A percentile compares a stretch with the other conserved stretches of the same genome.
Conservation (phyloP, 352 stramenopile genomes). For the Pythium periplocum region DNA sequence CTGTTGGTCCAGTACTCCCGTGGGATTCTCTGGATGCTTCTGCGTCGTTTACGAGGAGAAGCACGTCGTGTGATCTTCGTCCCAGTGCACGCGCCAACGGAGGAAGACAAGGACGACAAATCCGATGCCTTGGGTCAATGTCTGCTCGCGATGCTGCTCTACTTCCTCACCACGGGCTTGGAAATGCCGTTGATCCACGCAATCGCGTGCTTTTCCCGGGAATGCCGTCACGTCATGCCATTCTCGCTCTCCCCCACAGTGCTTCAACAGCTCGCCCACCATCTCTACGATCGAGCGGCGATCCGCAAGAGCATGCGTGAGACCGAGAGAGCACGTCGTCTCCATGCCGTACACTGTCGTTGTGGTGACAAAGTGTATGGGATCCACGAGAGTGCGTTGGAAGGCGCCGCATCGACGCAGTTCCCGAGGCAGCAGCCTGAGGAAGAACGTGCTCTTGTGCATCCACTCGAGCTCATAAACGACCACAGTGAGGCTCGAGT, state of each 20-base stretch:
- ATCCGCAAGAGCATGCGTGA: background rate
- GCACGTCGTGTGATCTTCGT: background rate
- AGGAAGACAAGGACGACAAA: background rate
- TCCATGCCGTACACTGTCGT: slow-evolving; percentile 26
- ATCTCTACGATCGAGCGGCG: slow-evolving; percentile 6
- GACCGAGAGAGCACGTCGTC: slow-evolving; percentile 11
- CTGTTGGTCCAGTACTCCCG: background rate
- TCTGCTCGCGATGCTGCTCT: slow-evolving; percentile 31
- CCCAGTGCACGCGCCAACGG: background rate
- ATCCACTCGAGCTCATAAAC: slow-evolving; percentile 2
- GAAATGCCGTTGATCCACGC: slow-evolving; percentile 24
- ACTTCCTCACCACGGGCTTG: slow-evolving; percentile 35
- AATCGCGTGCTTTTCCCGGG: slow-evolving; percentile 22
- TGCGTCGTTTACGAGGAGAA: background rate
- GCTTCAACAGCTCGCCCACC: slow-evolving; percentile 25
- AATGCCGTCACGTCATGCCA: slow-evolving; percentile 16
- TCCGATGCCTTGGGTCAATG: slow-evolving; percentile 1
- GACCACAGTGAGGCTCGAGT: slow-evolving; percentile 17
- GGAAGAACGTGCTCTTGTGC: too few relatives aligned
- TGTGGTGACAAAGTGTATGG: slow-evolving; percentile 41
- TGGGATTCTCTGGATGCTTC: background rate
- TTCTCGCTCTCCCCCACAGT: slow-evolving; percentile 33
- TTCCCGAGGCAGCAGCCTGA: too few relatives aligned
- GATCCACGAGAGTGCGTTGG: slow-evolving; percentile 1
- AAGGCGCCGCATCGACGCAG: too few relatives aligned